These are phyloP conservation scores for Diatrype stigma DNA, from an alignment of 2,329 filamentous ascomycete genomes.

Conservation along the genomic window DNA sequence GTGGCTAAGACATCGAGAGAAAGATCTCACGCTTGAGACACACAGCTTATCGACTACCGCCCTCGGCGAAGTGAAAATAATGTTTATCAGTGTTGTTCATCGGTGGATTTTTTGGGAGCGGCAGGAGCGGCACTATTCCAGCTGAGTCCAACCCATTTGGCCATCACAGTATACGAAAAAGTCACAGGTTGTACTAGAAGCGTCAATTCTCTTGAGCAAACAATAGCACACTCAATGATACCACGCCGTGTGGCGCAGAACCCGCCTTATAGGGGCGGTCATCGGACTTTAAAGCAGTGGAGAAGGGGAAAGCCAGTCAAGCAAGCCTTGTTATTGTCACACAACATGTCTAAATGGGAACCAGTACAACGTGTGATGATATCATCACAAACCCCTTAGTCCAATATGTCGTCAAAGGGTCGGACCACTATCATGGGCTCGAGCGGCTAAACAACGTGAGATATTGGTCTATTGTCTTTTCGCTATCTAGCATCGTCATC, in stretches of 20 bases:
- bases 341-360: background rate
- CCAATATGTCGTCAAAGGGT: background rate
- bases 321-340: background rate
- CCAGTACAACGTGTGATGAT: background rate
- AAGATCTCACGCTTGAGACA: slow-evolving; percentile 4
- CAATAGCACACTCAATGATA: background rate
- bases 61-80: background rate
- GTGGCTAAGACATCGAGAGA: slow-evolving; percentile 2
- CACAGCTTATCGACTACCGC: slow-evolving; percentile 4
- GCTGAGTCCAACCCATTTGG: background rate
- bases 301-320: no score
- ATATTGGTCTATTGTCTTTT: background rate
- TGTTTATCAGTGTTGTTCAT: no score
- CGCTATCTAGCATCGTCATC: background rate
- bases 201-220: background rate
- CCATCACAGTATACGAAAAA: background rate
- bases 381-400: background rate
- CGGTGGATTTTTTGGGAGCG: no score
- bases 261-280: background rate
- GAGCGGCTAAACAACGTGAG: background rate
- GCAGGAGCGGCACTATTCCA: background rate
- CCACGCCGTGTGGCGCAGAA: background rate
- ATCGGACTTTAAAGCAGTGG: background rate
- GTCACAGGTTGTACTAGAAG: background rate
- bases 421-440: background rate